A percentile compares a stretch with the other conserved stretches of the same genome.
These are phyloP conservation scores for Fusarium aywerte DNA, from an alignment of 2,329 filamentous ascomycete species.

Conservation along the genomic window DNA sequence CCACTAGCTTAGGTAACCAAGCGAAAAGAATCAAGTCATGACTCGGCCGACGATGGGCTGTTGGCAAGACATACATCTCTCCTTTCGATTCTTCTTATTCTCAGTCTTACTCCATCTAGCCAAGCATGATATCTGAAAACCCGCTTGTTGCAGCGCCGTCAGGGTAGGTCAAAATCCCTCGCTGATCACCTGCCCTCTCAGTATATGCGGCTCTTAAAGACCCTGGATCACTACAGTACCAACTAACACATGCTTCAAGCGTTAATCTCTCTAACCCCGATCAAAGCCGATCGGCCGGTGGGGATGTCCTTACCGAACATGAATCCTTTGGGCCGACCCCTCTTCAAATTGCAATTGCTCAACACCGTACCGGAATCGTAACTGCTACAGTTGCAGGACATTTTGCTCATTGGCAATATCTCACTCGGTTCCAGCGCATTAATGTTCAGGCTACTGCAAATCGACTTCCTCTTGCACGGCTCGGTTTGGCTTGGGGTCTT, in stretches of 20 bases:
- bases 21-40: conserved; percentile 14
- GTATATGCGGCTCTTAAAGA: conserved; percentile 8
- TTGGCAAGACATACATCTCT: conserved; percentile 16
- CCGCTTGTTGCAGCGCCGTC: conserved; percentile 15
- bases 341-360: conserved; percentile 41
- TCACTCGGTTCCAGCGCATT: conserved; percentile 36
- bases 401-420: conserved; percentile 45
- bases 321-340: conserved; percentile 44
- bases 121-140: conserved; percentile 26
- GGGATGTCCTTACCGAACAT: conserved; percentile 43
- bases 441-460: conserved; percentile 31
- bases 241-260: conserved; percentile 38
- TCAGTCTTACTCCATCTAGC: background rate
- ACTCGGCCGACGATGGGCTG: conserved; percentile 10
- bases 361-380: conserved; percentile 41
- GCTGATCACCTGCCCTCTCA: conserved; percentile 9
- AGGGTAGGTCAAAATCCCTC: conserved; percentile 24
- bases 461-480: conserved; percentile 35
- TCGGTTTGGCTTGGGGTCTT: conserved; percentile 41
- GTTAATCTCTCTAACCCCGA: conserved; percentile 38
- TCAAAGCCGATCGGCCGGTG: conserved; percentile 42
- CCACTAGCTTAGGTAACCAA: conserved; percentile 42
- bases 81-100: background rate
- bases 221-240: conserved; percentile 1
- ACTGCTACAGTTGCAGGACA: conserved; percentile 42